Conservation (phyloP, 805 yeast species). For the Metschnikowia cerradonensis region DNA sequence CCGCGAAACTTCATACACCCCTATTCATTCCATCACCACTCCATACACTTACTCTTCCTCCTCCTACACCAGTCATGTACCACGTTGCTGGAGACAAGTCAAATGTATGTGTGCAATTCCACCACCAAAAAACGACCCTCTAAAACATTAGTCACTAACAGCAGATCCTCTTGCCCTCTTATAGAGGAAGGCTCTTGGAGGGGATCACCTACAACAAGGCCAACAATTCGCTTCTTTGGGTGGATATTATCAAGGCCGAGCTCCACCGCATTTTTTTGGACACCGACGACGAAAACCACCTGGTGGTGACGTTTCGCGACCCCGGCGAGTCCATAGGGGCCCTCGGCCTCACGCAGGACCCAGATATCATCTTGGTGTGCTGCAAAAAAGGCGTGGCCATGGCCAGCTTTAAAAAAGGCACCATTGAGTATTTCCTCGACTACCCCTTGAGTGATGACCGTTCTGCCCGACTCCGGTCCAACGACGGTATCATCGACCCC, state of each 20-base stretch:
- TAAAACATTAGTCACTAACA: constrained; percentile 8
- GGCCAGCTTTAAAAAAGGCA: constrained; percentile 41
- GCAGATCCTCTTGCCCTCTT: constrained; percentile 21
- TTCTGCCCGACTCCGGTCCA: constrained; percentile 43
- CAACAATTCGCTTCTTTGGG: constrained; percentile 50
- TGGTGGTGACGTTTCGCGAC: constrained; percentile 37
- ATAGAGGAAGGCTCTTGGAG: constrained; percentile 53
- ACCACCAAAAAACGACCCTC: too few relatives aligned
- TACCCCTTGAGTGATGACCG: constrained; percentile 28
- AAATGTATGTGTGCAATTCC: constrained; percentile 6
- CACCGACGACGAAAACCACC: constrained; percentile 24
- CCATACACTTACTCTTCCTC: too few relatives aligned
- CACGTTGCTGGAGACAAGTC: constrained; percentile 4
- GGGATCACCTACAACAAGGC: constrained; percentile 61
- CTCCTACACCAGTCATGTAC: neutral
- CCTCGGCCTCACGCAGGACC: constrained; percentile 57
- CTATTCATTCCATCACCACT: too few relatives aligned
- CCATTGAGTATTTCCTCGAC: constrained; percentile 38
- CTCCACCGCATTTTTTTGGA: constrained; percentile 32
- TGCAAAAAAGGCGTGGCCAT: constrained; percentile 61
- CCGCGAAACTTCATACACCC: neutral
- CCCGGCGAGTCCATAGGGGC: constrained; percentile 57
- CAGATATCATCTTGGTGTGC: constrained; percentile 53
- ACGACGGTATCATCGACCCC: constrained; percentile 80
- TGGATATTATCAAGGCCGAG: constrained; percentile 42